Evolutionary conservation across 768 basidiomycete genomes (phyloP), one percentile per base, ranked within the genome.

Genomic region (Psilocybe azurescens): DNA sequence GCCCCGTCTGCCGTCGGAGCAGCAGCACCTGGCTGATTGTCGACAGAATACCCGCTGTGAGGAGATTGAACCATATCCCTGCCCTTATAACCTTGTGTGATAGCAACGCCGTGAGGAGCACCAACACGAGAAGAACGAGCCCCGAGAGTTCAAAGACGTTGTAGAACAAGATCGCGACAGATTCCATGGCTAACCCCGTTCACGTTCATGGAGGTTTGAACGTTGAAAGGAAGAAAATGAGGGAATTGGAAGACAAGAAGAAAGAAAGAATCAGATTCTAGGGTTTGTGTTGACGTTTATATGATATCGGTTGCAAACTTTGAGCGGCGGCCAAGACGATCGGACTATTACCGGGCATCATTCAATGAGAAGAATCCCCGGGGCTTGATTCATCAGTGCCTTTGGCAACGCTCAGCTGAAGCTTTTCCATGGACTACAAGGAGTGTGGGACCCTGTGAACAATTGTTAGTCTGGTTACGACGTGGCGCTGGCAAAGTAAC

Each of bases 1-100:
- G 29, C 11, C 52, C 59, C 3, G n/a, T 16, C 32, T 60, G 59
- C 10, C 53, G 59, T 13, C 53, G 18, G n/a, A 60, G 39, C 18
- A 60, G 41, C 10, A 60, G 36, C 6, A 60, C 5, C 29, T 60
- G 51, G n/a, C 46, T 53, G 9, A 60, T 14, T 18, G 39, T 54
- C 9, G 30, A 38, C 2, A 54, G 9, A 4, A 60, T 53, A 1
- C 39, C 51, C 0, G 53, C 51, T 13, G 32, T 30, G 7, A 60
- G 20, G 3, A 53, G 47, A 16, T 36, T 54, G 14, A 53, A 60
- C 59, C 59, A 60, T 0, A 52, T 49, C 3, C 30, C 39, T 3
- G 53, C 41, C 24, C 59, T 46, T 1, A 24, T 32, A 6, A 54
- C 52, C 16, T 38, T 28, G 14, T 16, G 33, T 1, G 59, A 53